Conservation (phyloP, 805 yeast species). For the Yamadazyma takamatsuzukensis region DNA sequence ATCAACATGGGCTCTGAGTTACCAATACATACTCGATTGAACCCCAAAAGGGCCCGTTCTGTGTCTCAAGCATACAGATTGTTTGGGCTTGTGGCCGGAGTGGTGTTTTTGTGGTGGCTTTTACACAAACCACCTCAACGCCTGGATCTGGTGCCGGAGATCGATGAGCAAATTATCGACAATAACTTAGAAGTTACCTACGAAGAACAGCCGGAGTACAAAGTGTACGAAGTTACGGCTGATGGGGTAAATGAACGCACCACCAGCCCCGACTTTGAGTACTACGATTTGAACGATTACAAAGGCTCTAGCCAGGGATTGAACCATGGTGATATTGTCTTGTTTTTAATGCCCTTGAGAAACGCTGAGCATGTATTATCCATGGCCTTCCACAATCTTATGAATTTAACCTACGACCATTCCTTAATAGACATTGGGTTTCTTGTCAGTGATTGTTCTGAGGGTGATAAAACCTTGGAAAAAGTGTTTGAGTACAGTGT, state of each 20-base stretch:
- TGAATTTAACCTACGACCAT: slow-evolving; percentile 85
- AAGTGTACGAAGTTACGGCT: slow-evolving; percentile 15
- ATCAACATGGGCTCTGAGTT: slow-evolving; percentile 6
- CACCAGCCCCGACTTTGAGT: slow-evolving; percentile 39
- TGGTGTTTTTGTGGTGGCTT: no score
- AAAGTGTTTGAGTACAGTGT: slow-evolving; percentile 61
- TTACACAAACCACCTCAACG: no score
- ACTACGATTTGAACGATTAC: slow-evolving; percentile 58
- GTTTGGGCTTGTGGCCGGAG: no score
- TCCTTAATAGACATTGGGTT: slow-evolving; percentile 75
- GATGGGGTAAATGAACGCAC: slow-evolving; percentile 14
- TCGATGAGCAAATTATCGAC: slow-evolving; percentile 12
- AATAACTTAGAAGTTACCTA: slow-evolving; percentile 11
- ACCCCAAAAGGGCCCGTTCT: slow-evolving; percentile 5
- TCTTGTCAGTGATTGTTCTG: slow-evolving; percentile 75
- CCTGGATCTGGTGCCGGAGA: slow-evolving; percentile 6
- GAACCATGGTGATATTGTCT: slow-evolving; percentile 55
- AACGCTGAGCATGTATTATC: slow-evolving; percentile 77
- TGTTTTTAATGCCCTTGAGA: slow-evolving; percentile 71
- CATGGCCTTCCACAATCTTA: slow-evolving; percentile 77
- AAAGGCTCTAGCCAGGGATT: slow-evolving; percentile 51
- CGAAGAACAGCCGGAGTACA: slow-evolving; percentile 10
- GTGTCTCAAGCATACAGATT: no score
- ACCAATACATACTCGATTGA: slow-evolving; percentile 8
- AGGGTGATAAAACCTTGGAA: slow-evolving; percentile 62